Conservation (phyloP, 306 rosid species). For the Arachis hypogaea region DNA sequence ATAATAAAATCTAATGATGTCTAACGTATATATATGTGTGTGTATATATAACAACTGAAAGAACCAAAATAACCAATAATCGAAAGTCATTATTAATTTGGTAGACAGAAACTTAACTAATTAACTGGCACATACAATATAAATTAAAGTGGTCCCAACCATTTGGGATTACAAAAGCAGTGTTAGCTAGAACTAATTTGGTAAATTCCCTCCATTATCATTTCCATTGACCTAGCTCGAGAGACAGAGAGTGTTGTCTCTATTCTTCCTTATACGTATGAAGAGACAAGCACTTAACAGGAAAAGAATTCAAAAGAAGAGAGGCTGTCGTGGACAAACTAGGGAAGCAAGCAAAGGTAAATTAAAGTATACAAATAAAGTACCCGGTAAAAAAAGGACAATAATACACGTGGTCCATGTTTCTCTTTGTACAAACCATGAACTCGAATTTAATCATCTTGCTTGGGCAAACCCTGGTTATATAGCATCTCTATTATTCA, state of each 20-base stretch:
- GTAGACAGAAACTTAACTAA: neutral
- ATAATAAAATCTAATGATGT: too few species aligned
- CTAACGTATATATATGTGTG: too few species aligned
- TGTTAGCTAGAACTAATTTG: too few species aligned
- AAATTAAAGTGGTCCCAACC: slow-evolving; percentile 25
- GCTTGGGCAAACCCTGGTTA: slow-evolving; percentile 23
- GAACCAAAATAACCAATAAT: neutral
- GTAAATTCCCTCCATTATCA: neutral
- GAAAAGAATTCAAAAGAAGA: slow-evolving; percentile 1
- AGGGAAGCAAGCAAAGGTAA: neutral
- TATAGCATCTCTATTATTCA: slow-evolving; percentile 29
- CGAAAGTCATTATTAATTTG: neutral
- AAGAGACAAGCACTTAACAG: slow-evolving; percentile 41
- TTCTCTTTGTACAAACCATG: slow-evolving; percentile 23
- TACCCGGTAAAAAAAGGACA: slow-evolving; percentile 10
- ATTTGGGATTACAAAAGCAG: neutral
- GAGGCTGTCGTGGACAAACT: slow-evolving; percentile 14
- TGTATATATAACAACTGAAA: neutral
- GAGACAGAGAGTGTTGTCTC: slow-evolving; percentile 24
- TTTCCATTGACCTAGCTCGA: neutral
- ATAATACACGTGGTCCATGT: slow-evolving; percentile 45
- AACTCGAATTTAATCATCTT: slow-evolving; percentile 19
- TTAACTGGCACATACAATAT: neutral
- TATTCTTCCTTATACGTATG: neutral
- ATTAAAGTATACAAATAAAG: slow-evolving; percentile 7